Percentiles rank a stretch among this genome's conserved stretches.
Conservation (phyloP, 2,329 filamentous ascomycete genomes). For the Aspergillus pseudotamarii region DNA sequence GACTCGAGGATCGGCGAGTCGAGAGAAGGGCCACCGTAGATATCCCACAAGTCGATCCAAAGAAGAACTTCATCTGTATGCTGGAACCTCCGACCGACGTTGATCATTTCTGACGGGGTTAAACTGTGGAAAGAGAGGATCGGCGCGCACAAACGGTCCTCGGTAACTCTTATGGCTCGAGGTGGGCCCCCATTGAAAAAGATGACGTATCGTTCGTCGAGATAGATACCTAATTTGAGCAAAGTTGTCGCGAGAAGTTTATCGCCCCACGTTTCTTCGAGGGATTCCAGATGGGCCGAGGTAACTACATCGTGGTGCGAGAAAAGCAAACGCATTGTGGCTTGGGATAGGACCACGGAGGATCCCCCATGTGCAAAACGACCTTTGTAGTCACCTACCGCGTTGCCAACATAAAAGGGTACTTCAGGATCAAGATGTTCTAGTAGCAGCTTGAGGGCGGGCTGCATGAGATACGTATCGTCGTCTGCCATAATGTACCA, state of each 20-base stretch:
- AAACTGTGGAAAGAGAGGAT: slow-evolving; percentile 6
- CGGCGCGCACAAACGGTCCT: slow-evolving; percentile 6
- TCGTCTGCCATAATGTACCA: slow-evolving; percentile 10
- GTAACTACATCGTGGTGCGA: background rate
- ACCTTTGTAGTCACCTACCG: slow-evolving; percentile 11
- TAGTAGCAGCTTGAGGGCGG: background rate
- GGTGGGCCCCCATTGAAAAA: slow-evolving; percentile 8
- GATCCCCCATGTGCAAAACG: slow-evolving; percentile 10
- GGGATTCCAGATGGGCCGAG: slow-evolving; percentile 6
- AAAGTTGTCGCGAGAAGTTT: slow-evolving; percentile 2
- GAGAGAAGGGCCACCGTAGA: background rate
- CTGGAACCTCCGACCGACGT: slow-evolving; percentile 5
- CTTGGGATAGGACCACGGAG: slow-evolving; percentile 5
- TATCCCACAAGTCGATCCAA: slow-evolving; percentile 11
- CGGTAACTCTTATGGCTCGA: slow-evolving; percentile 3
- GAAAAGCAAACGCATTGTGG: slow-evolving; percentile 7
- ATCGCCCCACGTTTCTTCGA: slow-evolving; percentile 9
- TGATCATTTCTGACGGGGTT: slow-evolving; percentile 1
- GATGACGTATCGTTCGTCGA: slow-evolving; percentile 2
- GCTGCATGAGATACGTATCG: slow-evolving; percentile 10
- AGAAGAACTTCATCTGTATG: background rate
- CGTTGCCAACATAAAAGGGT: slow-evolving; percentile 6
- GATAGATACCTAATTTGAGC: slow-evolving; percentile 7
- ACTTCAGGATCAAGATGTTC: slow-evolving; percentile 4
- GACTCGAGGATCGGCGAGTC: slow-evolving; percentile 1